Base-by-base conservation (phyloP, 2,329 filamentous ascomycete genomes). In the Hypoxylon sp. region DNA sequence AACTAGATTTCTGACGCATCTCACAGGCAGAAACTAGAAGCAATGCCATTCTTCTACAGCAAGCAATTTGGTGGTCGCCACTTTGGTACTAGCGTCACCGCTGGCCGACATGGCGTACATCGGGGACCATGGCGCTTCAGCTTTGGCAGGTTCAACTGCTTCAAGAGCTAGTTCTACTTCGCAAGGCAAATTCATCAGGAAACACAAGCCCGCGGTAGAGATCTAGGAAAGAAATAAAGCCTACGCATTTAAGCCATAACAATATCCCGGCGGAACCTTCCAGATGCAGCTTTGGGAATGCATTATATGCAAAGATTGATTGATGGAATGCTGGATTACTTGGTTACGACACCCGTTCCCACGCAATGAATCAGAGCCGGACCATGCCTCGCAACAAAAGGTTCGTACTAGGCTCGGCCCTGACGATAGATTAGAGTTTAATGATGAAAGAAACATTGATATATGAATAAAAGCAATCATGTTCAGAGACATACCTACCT, bases 91-190 rank as follows among this genome's bases (percentile, higher is more conserved):
- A 85, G 78, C 73, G 77, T 87, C 58, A 78, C 80, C 35, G 82
- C 82, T 19, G 80, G 83, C 74, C 80, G 79, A 10, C 77, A 84
- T 68, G 85, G 85, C 50, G 76, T 86, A 6, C 82, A 80, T 54
- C 81, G 83, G 10, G 85, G 85, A 1, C 83, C 84, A 2, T 87
- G 84, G 83, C 79, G 85, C 47, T 83, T 87, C 74, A 82, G 82
- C 54, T 77, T 85, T 46, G 82, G 84, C 67, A 81, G 78, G 48
- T 86, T 85, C 75, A 84, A 80, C 79, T 87, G 85, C 78, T 87
- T 87, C 80, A 83, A 79, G 69, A 56, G 52, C 42, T 67, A 60
- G 29, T 59, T 48, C 11, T 19, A 17, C 35, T 51, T 52, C 21
- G 2, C 8, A 2, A 21, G 3, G 35, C 19, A 29, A 52, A 52